These are phyloP conservation scores for Cystofilobasidium bisporidii DNA, from an alignment of 768 basidiomycete species.

Conservation along the genomic window DNA sequence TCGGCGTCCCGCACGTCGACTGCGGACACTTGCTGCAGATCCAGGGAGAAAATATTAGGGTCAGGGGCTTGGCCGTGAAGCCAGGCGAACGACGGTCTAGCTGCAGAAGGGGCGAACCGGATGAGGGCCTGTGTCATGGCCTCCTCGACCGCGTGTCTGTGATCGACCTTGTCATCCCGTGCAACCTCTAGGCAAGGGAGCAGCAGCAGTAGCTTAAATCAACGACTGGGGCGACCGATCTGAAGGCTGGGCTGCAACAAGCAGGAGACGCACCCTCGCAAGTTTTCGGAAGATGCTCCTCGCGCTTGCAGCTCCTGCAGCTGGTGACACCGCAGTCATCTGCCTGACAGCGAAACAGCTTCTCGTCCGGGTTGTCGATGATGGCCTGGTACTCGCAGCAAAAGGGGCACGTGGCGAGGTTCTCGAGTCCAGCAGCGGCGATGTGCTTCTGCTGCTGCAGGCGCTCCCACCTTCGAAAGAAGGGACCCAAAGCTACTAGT, in stretches of 20 bases:
- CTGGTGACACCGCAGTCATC: conserved; percentile 61
- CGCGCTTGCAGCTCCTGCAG: conserved; percentile 68
- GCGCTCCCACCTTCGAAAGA: conserved; percentile 28
- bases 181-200: conserved; percentile 51
- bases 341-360: conserved; percentile 50
- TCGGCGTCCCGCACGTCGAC: conserved; percentile 52
- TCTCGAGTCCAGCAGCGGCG: conserved; percentile 63
- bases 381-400: conserved; percentile 70
- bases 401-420: conserved; percentile 79
- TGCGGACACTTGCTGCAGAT: conserved; percentile 80
- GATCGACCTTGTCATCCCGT: conserved; percentile 60
- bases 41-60: conserved; percentile 53
- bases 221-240: no score
- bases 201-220: not conserved
- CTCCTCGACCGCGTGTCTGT: conserved; percentile 65
- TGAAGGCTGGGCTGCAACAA: conserved; percentile 18
- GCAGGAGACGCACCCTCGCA: conserved; percentile 53
- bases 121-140: conserved; percentile 64
- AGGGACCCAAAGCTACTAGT: not conserved
- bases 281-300: conserved; percentile 73
- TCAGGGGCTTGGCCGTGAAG: conserved; percentile 35
- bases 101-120: not conserved
- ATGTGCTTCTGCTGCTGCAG: conserved; percentile 69
- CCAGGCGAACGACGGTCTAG: not conserved
- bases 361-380: conserved; percentile 60